phyloP scores from a whole-genome alignment of 1,139 yeast species.

The Hyphopichia khmerensis region DNA sequence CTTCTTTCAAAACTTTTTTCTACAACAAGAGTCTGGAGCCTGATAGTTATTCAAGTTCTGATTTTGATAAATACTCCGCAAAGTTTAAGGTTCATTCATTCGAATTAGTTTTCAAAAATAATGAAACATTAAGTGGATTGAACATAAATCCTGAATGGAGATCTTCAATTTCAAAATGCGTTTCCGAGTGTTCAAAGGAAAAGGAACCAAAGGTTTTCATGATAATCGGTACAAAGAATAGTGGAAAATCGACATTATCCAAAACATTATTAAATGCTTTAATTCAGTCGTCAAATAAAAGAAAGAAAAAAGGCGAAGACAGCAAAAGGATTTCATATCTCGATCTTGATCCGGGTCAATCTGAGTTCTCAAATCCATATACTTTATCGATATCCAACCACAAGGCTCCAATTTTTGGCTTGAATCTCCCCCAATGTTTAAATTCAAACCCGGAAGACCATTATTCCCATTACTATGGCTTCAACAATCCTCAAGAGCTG shows the following conservation, averaged over 20 bases:
- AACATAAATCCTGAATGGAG: slow-evolving; percentile 22
- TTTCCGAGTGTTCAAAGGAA: background rate
- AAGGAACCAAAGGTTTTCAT: slow-evolving; percentile 20
- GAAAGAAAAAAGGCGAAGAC: slow-evolving; percentile 5
- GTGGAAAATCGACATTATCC: slow-evolving; percentile 81
- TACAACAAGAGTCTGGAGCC: background rate
- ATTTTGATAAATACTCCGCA: slow-evolving; percentile 1
- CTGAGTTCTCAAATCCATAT: slow-evolving; percentile 76
- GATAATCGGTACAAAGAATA: slow-evolving; percentile 56
- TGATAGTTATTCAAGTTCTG: slow-evolving; percentile 8
- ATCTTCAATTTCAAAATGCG: background rate
- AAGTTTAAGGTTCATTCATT: slow-evolving; percentile 27
- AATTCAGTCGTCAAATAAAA: slow-evolving; percentile 12
- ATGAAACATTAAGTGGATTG: slow-evolving; percentile 17
- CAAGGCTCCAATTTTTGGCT: slow-evolving; percentile 25
- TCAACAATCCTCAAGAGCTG: slow-evolving; percentile 66
- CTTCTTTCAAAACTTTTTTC: slow-evolving; percentile 49
- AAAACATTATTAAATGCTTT: slow-evolving; percentile 51
- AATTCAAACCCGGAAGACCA: slow-evolving; percentile 11
- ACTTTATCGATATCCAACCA: slow-evolving; percentile 49
- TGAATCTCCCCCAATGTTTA: slow-evolving; percentile 15
- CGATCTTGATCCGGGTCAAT: slow-evolving; percentile 91
- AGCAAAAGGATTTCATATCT: slow-evolving; percentile 29
- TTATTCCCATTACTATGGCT: slow-evolving; percentile 61
- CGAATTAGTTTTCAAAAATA: slow-evolving; percentile 32